Evolutionary conservation across 306 rosid species (phyloP).

Genomic region (Abrus pulchellus): DNA sequence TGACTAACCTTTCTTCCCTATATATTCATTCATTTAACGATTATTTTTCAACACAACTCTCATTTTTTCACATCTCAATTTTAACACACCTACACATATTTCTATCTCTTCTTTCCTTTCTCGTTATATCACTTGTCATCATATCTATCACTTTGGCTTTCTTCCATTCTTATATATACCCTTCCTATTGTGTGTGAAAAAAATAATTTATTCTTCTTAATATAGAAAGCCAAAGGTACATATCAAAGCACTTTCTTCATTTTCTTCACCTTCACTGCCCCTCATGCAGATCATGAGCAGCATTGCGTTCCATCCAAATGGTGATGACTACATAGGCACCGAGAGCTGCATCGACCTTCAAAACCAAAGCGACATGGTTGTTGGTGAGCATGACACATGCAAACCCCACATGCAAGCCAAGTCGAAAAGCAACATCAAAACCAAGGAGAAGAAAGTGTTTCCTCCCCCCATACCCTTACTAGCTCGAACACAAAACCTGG

Average conservation of each 20-base stretch:
- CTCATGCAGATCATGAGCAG: conserved; percentile 23
- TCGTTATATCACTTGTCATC: not conserved
- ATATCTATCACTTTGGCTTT: not conserved
- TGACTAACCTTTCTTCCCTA: too few species aligned
- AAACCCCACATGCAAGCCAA: not conserved
- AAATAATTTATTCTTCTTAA: not conserved
- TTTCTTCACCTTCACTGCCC: not conserved
- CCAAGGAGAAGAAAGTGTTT: conserved; percentile 45
- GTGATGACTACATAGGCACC: conserved; percentile 63
- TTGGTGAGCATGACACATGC: not conserved
- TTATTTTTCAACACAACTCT: too few species aligned
- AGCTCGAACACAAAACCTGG: conserved; percentile 69
- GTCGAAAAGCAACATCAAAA: not conserved
- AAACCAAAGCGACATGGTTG: not conserved
- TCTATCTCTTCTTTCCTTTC: not conserved
- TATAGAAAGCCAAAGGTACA: not conserved
- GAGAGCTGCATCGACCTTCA: conserved; percentile 71
- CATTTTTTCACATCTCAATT: too few species aligned
- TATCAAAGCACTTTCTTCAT: not conserved
- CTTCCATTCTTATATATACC: too few species aligned
- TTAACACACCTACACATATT: not conserved
- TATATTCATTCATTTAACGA: too few species aligned
- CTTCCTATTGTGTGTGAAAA: too few species aligned
- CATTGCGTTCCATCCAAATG: not conserved
- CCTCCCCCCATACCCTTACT: conserved; percentile 76